Evolutionary conservation across 2,329 filamentous ascomycete species (phyloP), one percentile per base, ranked within the genome.

Genomic region (Emericellopsis atlantica): DNA sequence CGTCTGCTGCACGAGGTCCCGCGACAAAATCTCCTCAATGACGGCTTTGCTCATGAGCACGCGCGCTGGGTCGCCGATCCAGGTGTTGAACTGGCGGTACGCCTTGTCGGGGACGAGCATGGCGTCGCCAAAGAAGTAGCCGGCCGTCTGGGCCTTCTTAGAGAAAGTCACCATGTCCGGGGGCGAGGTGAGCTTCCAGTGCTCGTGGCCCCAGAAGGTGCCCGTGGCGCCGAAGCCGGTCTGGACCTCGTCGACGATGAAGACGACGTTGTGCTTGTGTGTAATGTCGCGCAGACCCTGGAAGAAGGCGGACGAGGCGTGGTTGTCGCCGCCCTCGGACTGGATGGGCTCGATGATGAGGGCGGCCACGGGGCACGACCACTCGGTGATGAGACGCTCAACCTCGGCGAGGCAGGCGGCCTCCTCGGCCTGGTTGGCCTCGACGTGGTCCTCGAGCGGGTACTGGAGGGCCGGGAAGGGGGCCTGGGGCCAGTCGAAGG

Each of bases 91-190:
- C 64, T 90, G 84, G 46, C 84, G 76, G 66, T 88, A 89, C 24
- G 84, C 79, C 67, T 85, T 84, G 63, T 88, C 87, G 21, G 84
- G 84, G 39, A 81, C 69, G 39, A 90, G 67, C 36, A 74, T 75
- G n/a, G 74, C 69, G 67, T 88, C 80, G 35, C 81, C 81, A 56
- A 76, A 90, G 67, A 84, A 90, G 68, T 87, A 90, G 4, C 84
- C 84, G 11, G 84, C 84, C 14, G 84, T 83, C 64, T 90, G 84
- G 2, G 84, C 84, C 66, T 90, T 90, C 72, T 90, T 90, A 49
- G 76, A 82, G 67, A 90, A 90, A 23, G 84, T 89, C n/a, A 90
- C 84, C 65, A 90, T 88, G 57, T 90, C 84, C 2, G 84, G 84
- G 18, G 84, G 81, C 10, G 75, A 66, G 33, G 66, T 52, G 35